Base-by-base conservation (phyloP, 2,329 filamentous ascomycete genomes). In the Talaromyces sp. region DNA sequence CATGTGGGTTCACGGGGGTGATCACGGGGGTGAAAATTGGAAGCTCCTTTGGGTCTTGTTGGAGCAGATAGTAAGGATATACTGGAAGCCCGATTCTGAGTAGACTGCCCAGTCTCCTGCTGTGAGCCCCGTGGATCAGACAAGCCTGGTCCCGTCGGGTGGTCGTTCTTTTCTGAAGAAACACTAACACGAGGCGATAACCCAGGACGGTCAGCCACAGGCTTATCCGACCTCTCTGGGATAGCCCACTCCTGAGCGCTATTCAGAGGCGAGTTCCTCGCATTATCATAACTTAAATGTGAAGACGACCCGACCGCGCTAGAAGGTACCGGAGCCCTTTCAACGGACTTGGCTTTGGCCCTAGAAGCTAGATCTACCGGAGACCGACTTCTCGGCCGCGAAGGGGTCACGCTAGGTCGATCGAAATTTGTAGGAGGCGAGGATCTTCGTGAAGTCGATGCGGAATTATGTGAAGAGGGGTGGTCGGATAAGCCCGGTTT, bases 401-500 rank as follows among this genome's bases (percentile, higher is more conserved):
- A 71, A 36, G 77, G 75, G 16, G 74, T 73, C 8, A 71, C 69
- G 47, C 67, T 57, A 10, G 59, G 61, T 7, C 61, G 61, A 65
- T 85, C 86, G 16, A 81, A 79, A 67, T 86, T 83, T 14, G 83
- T 73, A 30, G 78, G 83, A 16, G 87, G 87, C 5, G 87, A 88
- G 8, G 87, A 87, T 56, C 85, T 80, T 61, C 85, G 82, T 27
- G 86, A 88, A 33, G 83, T 86, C 23, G 80, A 73, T 23, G 75
- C 81, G 8, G 86, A 88, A 44, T 81, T 82, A 61, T 81, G 75
- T 27, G 79, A 82, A 27, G 83, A 85, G 50, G 79, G 77, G 57
- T 82, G 79, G 44, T 79, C 80, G 36, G 81, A 81, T 23, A 78
- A 71, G 27, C 30, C 62, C 47, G 64, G 69, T 59, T 70, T 75